phyloP scores from a whole-genome alignment of 139 green algal genomes.

The Chlamydomonas incerta region DNA sequence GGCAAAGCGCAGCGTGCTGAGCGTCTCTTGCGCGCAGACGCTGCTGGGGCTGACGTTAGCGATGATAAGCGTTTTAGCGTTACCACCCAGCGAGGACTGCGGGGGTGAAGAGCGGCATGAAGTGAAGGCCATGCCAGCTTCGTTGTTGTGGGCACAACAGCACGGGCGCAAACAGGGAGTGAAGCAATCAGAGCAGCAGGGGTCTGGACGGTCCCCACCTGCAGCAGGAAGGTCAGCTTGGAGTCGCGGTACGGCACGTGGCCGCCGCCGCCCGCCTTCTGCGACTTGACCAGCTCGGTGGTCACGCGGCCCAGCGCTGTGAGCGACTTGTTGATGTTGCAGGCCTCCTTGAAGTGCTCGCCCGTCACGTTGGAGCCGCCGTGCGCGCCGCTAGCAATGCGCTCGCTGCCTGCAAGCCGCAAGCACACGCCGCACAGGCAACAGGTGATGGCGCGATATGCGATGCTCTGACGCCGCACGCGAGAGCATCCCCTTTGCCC shows the following conservation, averaged over 20 bases:
- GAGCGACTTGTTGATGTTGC: constrained; percentile 96
- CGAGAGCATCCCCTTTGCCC: too few species aligned
- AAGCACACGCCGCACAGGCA: too few species aligned
- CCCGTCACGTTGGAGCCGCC: constrained; percentile 81
- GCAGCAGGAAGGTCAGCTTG: constrained; percentile 97
- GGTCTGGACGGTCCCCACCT: constrained; percentile 62
- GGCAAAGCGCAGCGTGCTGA: constrained; percentile 93
- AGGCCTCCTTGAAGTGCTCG: constrained; percentile 86
- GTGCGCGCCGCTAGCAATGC: constrained; percentile 63
- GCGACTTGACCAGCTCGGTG: constrained; percentile 81
- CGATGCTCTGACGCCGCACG: too few species aligned
- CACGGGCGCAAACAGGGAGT: not conserved
- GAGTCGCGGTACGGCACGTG: constrained; percentile 98
- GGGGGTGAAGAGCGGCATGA: not conserved
- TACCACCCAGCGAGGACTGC: constrained; percentile 93
- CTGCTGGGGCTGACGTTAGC: constrained; percentile 85
- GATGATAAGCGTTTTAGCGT: constrained; percentile 95
- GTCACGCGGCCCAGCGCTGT: constrained; percentile 95
- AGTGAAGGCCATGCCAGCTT: not conserved
- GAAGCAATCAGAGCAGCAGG: not conserved
- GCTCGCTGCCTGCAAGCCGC: constrained; percentile 85
- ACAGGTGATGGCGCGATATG: not conserved
- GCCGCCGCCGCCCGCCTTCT: constrained; percentile 59
- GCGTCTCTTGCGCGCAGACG: constrained; percentile 80
- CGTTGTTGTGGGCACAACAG: not conserved